Conservation (phyloP, 192 early-diverging fungal species). For the Powellomyces hirtus region DNA sequence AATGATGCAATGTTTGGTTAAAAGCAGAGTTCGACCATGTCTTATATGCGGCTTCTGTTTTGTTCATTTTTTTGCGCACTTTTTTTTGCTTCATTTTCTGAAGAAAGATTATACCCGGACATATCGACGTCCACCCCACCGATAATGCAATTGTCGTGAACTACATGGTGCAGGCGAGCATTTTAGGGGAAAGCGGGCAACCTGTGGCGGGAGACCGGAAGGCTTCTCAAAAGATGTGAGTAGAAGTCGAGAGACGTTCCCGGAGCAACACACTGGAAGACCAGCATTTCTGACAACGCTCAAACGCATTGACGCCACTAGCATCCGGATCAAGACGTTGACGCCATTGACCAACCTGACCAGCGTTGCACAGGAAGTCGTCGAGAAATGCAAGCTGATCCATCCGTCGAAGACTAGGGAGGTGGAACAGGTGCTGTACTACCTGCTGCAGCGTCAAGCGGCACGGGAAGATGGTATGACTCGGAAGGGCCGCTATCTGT, state of each 20-base stretch:
- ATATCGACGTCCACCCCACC: conserved; percentile 51
- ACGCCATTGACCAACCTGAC: conserved; percentile 29
- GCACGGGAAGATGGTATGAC: conserved; percentile 7
- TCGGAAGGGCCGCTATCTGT: background rate
- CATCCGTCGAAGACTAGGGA: conserved; percentile 37
- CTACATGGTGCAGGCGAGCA: conserved; percentile 45
- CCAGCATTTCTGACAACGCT: too few relatives aligned
- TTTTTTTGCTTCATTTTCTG: background rate
- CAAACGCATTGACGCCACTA: conserved; percentile 13
- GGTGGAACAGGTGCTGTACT: conserved; percentile 44
- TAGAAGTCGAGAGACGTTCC: too few relatives aligned
- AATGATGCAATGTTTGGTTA: too few relatives aligned
- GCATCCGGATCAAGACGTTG: conserved; percentile 41
- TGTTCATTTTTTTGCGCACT: background rate
- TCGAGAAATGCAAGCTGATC: conserved; percentile 55
- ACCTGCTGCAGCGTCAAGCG: conserved; percentile 38
- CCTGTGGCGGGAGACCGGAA: conserved; percentile 43
- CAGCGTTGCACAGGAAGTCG: conserved; percentile 41
- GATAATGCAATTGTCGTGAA: conserved; percentile 51
- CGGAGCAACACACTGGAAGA: too few relatives aligned
- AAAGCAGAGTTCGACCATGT: too few relatives aligned
- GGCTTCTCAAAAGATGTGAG: conserved; percentile 47
- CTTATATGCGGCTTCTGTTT: too few relatives aligned
- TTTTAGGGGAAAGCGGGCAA: conserved; percentile 41
- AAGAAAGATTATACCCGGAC: conserved; percentile 50